Base-by-base conservation (phyloP, 495 filamentous ascomycete genomes). In the Penicillium desertorum region DNA sequence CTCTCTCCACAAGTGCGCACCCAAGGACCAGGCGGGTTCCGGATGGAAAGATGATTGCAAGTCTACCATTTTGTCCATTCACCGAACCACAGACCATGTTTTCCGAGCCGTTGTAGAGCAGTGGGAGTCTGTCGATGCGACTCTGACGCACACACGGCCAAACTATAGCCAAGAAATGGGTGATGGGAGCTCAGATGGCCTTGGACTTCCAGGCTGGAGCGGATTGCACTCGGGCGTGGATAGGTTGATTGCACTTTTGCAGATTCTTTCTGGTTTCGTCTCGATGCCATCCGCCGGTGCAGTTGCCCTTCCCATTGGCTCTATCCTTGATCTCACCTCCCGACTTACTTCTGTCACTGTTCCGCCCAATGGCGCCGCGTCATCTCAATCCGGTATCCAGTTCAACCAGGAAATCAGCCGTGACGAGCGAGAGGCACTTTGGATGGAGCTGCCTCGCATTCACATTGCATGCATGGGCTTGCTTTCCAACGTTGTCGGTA, bases 31-130 rank as follows among this genome's bases (percentile, higher is more conserved):
- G 32, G 77, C 83, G 23, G 79, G 78, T 22, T 82, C 87, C 20
- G 88, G 92, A 71, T 96, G 92, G 91, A 75, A 73, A 9, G 85
- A 81, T 41, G 77, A 81, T 47, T 74, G 91, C 44, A 79, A 79
- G 22, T 73, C 73, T 5, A 77, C 84, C 1, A 71, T 94, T 17
- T 68, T 77, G 11, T 78, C 80, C 23, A 78, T 81, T 23, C 90
- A 96, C 61, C 64, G 64, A n/a, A 88, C 88, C 14, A 77, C 85
- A 39, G 84, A 92, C 63, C 79, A 83, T 58, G 77, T 95, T 7
- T 91, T 94, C 68, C 83, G 92, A 36, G 82, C 85, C 29, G 76
- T 94, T 1, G 67, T 86, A 9, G 91, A 96, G 63, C 87, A 88
- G 56, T 92, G 90, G 88, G 81, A 88, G 62, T 83, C 89, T 12